Base-by-base conservation (phyloP, 2,329 filamentous ascomycete genomes). In the Pezicula carpinea region DNA sequence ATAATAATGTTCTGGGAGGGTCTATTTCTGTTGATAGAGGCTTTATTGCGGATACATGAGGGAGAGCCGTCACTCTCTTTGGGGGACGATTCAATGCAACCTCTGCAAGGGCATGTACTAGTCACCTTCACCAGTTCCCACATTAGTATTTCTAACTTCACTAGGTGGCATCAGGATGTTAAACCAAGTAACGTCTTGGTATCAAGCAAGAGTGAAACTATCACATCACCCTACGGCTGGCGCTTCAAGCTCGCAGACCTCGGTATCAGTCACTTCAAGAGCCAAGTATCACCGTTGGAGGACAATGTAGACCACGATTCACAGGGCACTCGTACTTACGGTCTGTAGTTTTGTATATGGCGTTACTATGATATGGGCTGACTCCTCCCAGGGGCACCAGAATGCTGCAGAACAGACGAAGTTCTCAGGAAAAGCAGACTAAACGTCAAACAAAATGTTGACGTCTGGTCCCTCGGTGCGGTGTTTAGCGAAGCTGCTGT, bases 401-500 rank as follows among this genome's bases (percentile, higher is more conserved):
- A 67, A 47, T 57, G 52, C 31, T 61, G 57, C 38, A 47, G 49
- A 34, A 40, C 50, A 17, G 43, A 44, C 44, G 35, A 43, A 19
- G 15, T 45, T 21, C 36, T 34, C 5, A 19, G 13, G 15, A 34
- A 18, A 23, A 41, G 32, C 40, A 40, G 26, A 23, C 22, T 18
- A 21, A 31, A 49, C 44, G 29, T 56, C 26, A 51, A 31, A 17
- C 49, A 40, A 33, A 43, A 44, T 17, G 51, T 51, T n/a, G 65
- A 67, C 49, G 59, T 65, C 6, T 67, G 63, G 64, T 64, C 63
- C 10, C 46, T 67, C 19, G 63, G 58, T 6, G 63, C 62, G 51
- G 53, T 66, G 3, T 62, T 53, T 32, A 66, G 62, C 43, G 63
- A 66, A 47, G 53, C 55, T 10, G 59, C 50, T 1, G 43, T 51